phyloP scores from a whole-genome alignment of 331 rosid species.

The Malus hybrid region DNA sequence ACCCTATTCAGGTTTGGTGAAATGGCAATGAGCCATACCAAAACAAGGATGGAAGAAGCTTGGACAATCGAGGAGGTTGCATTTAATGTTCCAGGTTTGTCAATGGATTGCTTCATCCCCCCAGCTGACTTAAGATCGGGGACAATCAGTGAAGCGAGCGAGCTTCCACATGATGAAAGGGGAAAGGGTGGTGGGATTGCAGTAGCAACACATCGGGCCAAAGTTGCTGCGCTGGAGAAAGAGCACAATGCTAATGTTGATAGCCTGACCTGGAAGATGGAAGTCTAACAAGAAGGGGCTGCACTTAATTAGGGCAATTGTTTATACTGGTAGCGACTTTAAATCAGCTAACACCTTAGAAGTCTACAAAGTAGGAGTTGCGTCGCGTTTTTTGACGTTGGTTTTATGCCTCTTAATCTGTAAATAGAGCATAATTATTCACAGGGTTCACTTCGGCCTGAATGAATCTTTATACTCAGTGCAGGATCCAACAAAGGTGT shows the following conservation, averaged over 20 bases:
- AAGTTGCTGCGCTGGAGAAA: slow-evolving; percentile 82
- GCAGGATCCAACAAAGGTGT: slow-evolving; percentile 87
- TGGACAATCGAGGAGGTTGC: slow-evolving; percentile 99
- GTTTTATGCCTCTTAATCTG: slow-evolving; percentile 74
- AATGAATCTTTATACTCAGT: slow-evolving; percentile 70
- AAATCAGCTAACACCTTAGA: slow-evolving; percentile 60
- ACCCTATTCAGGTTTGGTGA: slow-evolving; percentile 96
- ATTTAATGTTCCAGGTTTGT: slow-evolving; percentile 83
- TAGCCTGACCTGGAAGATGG: slow-evolving; percentile 78
- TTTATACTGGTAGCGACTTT: slow-evolving; percentile 65
- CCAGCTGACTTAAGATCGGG: slow-evolving; percentile 86
- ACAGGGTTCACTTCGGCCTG: slow-evolving; percentile 46
- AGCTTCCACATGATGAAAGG: slow-evolving; percentile 74
- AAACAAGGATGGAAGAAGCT: slow-evolving; percentile 99
- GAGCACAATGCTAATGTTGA: slow-evolving; percentile 39
- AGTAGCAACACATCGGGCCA: slow-evolving; percentile 47
- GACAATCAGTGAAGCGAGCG: slow-evolving; percentile 63
- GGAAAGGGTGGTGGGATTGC: slow-evolving; percentile 50
- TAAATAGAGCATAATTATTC: slow-evolving; percentile 93
- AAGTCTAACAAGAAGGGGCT: slow-evolving; percentile 35
- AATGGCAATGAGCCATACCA: slow-evolving; percentile 97
- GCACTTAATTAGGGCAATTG: slow-evolving; percentile 56
- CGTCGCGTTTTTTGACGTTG: slow-evolving; percentile 45
- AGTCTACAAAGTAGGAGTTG: slow-evolving; percentile 45
- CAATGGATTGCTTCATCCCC: slow-evolving; percentile 93